Conservation (phyloP, 768 basidiomycete genomes). For the Baorangia bicolor region DNA sequence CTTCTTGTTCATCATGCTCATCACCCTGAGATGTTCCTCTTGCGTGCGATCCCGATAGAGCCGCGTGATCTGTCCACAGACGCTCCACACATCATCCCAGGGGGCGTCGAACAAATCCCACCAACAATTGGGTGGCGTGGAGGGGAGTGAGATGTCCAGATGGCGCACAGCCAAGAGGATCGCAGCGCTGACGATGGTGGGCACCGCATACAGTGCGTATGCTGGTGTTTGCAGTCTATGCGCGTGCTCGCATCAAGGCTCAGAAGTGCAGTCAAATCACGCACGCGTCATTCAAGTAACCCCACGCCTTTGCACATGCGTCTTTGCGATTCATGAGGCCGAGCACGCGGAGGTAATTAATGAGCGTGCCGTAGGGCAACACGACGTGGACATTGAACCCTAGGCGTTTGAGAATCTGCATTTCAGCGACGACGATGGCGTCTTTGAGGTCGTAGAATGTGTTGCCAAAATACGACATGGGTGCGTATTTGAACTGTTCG, state of each 20-base stretch:
- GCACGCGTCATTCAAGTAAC: conserved; percentile 93
- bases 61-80: conserved; percentile 82
- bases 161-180: conserved; percentile 81
- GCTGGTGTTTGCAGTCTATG: conserved; percentile 90
- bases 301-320: conserved; percentile 84
- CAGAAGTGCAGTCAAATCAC: conserved; percentile 32
- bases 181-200: conserved; percentile 85
- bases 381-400: conserved; percentile 95
- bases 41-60: conserved; percentile 60
- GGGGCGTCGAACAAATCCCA: conserved; percentile 92
- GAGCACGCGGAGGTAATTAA: conserved; percentile 91
- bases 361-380: conserved; percentile 88
- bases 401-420: conserved; percentile 95
- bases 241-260: neutral
- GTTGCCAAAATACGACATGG: conserved; percentile 87
- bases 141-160: conserved; percentile 72
- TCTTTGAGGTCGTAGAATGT: conserved; percentile 96
- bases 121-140: conserved; percentile 74
- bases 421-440: conserved; percentile 89
- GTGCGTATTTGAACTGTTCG: conserved; percentile 60
- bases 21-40: conserved; percentile 47
- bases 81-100: conserved; percentile 85
- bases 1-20: conserved; percentile 66
- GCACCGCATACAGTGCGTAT: conserved; percentile 85
- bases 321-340: conserved; percentile 74